A percentile compares a stretch with the other conserved stretches of the same genome.
These are phyloP conservation scores for Craterostigma plantagineum DNA, from an alignment of 257 asterid genomes.

Conservation along the genomic window DNA sequence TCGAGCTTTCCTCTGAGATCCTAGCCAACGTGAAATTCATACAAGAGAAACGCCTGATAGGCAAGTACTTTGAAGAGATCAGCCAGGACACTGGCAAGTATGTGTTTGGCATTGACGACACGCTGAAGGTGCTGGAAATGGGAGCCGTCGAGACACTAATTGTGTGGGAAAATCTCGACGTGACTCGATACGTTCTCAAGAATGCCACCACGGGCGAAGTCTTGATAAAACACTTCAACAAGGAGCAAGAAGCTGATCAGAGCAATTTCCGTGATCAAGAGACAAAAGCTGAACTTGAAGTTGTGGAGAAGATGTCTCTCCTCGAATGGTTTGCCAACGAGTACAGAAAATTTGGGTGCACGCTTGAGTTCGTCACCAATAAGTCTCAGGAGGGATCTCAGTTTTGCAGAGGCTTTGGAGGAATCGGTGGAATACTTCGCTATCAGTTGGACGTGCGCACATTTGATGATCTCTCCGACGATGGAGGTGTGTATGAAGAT, in stretches of 20 bases:
- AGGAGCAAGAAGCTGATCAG: slow-evolving; percentile 37
- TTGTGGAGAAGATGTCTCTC: slow-evolving; percentile 26
- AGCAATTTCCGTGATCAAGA: slow-evolving; percentile 22
- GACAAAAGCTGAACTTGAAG: slow-evolving; percentile 31
- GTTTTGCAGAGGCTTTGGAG: slow-evolving; percentile 49
- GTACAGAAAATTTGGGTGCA: slow-evolving; percentile 35
- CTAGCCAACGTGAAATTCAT: slow-evolving; percentile 37
- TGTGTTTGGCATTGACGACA: slow-evolving; percentile 40
- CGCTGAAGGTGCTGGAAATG: slow-evolving; percentile 42
- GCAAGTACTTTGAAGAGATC: slow-evolving; percentile 43
- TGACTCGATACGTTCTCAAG: slow-evolving; percentile 23
- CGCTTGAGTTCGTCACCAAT: slow-evolving; percentile 38
- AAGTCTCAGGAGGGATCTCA: slow-evolving; percentile 49
- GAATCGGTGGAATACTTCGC: slow-evolving; percentile 43
- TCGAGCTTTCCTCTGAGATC: slow-evolving; percentile 38
- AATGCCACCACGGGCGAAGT: slow-evolving; percentile 21
- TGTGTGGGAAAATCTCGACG: slow-evolving; percentile 49
- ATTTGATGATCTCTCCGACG: slow-evolving; percentile 31
- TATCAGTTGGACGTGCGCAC: slow-evolving; percentile 41
- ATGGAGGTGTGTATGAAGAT: slow-evolving; percentile 31
- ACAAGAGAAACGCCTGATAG: slow-evolving; percentile 38
- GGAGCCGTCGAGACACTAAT: slow-evolving; percentile 50
- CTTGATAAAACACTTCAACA: slow-evolving; percentile 26
- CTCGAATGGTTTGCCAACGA: slow-evolving; percentile 54
- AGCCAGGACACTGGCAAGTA: slow-evolving; percentile 50